A percentile compares a stretch with the other conserved stretches of the same genome.
phyloP scores from a whole-genome alignment of 2,329 filamentous ascomycete species.

The Scedosporium minutisporum region DNA sequence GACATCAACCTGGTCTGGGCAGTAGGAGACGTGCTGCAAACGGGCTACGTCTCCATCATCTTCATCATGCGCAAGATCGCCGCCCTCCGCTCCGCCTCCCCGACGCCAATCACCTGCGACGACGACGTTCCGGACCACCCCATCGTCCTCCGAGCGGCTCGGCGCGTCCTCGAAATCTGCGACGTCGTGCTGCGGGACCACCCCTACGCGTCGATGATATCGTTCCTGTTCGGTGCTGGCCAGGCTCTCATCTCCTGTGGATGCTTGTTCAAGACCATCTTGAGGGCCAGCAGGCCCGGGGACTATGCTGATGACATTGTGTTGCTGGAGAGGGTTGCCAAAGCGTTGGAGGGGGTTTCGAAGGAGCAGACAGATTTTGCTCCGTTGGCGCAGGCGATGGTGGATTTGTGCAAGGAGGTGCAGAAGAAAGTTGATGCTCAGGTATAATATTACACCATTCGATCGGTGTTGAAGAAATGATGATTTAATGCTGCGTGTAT shows the following conservation, averaged over 20 bases:
- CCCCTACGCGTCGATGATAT: not conserved
- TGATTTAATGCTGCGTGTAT: too few species aligned
- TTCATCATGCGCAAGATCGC: slow-evolving; percentile 23
- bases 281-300: not conserved
- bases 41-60: slow-evolving; percentile 20
- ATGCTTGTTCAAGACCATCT: not conserved
- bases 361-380: not conserved
- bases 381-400: not conserved
- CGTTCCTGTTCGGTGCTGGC: not conserved
- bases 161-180: not conserved
- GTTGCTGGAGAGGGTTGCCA: not conserved
- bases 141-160: not conserved
- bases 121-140: not conserved
- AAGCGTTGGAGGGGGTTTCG: not conserved
- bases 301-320: not conserved
- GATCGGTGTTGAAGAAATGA: too few species aligned
- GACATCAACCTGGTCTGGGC: slow-evolving; percentile 17
- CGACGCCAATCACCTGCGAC: not conserved
- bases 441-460: not conserved
- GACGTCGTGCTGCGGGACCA: not conserved
- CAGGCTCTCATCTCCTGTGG: not conserved
- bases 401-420: not conserved
- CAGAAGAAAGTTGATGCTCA: not conserved
- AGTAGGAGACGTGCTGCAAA: slow-evolving; percentile 18
- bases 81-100: not conserved